Evolutionary conservation across 495 filamentous ascomycete species (phyloP).

Genomic region (Penicillium simplicissimum): DNA sequence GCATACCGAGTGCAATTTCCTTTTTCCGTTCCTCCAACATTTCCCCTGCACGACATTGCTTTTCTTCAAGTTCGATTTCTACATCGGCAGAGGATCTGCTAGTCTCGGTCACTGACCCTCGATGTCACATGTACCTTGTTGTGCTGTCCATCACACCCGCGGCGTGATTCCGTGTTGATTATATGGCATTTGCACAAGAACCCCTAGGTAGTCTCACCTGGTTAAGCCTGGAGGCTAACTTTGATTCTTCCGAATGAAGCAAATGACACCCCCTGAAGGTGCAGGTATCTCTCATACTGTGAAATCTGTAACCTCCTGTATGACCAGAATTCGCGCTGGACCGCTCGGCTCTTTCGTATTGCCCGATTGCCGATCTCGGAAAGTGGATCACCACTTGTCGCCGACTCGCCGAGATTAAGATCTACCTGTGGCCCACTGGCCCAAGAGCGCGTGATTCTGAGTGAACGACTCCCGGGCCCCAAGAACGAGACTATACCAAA

Average conservation of each 20-base stretch:
- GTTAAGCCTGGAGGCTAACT: background rate
- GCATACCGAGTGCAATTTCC: background rate
- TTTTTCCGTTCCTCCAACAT: background rate
- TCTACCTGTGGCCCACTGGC: slow-evolving; percentile 15
- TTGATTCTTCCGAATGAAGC: background rate
- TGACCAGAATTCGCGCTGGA: background rate
- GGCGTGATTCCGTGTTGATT: background rate
- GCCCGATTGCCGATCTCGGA: slow-evolving; percentile 4
- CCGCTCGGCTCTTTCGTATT: background rate
- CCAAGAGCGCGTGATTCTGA: slow-evolving; percentile 10
- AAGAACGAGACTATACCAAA: background rate
- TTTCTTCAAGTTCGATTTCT: background rate
- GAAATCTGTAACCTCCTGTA: background rate
- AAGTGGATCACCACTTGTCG: slow-evolving; percentile 6
- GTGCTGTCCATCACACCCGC: background rate
- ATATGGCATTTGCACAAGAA: too few species aligned
- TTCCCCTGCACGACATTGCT: background rate
- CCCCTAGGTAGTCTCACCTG: background rate
- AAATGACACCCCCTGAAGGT: background rate
- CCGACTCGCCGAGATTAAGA: slow-evolving; percentile 20
- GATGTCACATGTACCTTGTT: background rate
- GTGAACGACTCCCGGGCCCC: too few species aligned
- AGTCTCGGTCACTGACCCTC: background rate
- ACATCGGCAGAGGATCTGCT: background rate
- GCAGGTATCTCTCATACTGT: background rate